These are phyloP conservation scores for Colletotrichum orchidophilum DNA, from an alignment of 2,329 filamentous ascomycete species.

Conservation along the genomic window DNA sequence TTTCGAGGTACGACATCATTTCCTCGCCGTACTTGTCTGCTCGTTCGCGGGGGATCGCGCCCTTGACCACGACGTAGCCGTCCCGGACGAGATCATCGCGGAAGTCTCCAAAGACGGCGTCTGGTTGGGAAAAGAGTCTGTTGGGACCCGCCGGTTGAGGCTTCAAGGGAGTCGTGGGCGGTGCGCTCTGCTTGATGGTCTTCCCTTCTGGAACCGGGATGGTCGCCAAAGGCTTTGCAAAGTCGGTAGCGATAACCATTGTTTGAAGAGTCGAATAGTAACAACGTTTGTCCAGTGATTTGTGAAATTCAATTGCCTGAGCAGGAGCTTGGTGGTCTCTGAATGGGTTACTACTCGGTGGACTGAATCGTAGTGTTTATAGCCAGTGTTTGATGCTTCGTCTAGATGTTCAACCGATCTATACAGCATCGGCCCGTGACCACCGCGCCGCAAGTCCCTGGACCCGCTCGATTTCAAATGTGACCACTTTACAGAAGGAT, in stretches of 20 bases:
- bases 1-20: constrained; percentile 9
- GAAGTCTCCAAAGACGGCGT: neutral
- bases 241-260: constrained; percentile 16
- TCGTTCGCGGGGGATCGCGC: constrained; percentile 2
- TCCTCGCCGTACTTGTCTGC: constrained; percentile 7
- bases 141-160: neutral
- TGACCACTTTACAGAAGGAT: neutral
- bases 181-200: neutral
- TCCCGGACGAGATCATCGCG: constrained; percentile 9
- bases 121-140: neutral
- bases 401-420: neutral
- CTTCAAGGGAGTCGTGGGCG: neutral
- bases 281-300: neutral
- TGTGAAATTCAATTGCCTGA: neutral
- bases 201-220: constrained; percentile 4
- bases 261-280: neutral
- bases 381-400: neutral
- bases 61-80: constrained; percentile 10
- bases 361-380: neutral
- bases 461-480: neutral
- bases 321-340: neutral
- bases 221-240: neutral
- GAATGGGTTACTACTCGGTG: neutral
- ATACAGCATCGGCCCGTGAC: neutral
- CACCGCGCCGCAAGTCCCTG: neutral